Conservation (phyloP, 768 basidiomycete genomes). For the Auriscalpium vulgare region DNA sequence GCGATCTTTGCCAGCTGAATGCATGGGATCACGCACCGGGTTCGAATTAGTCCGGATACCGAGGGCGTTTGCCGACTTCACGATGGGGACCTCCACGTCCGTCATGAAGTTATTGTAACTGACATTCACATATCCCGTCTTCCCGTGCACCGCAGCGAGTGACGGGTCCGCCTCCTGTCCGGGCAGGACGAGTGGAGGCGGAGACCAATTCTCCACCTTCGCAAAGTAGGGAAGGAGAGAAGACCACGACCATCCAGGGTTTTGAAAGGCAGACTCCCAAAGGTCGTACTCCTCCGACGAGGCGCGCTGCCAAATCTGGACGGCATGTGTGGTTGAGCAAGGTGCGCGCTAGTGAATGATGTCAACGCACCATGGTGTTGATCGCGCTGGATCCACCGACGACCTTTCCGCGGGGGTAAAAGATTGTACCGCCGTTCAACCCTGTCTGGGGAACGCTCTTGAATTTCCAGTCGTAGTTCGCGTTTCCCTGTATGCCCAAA, state of each 20-base stretch:
- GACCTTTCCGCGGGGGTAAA: neutral
- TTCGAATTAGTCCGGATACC: neutral
- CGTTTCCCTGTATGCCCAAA: neutral
- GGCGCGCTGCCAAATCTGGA: neutral
- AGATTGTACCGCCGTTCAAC: neutral
- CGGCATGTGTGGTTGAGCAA: no score
- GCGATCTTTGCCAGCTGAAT: no score
- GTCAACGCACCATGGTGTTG: no score
- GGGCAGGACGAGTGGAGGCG: neutral
- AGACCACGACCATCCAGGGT: neutral
- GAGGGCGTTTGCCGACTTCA: neutral
- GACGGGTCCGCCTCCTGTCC: neutral
- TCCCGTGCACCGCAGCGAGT: neutral
- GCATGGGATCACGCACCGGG: neutral
- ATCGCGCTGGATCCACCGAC: no score
- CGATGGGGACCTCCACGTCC: neutral
- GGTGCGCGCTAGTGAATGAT: no score
- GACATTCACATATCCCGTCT: neutral
- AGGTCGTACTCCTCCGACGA: neutral
- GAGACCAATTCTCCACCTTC: neutral
- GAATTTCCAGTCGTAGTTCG: neutral
- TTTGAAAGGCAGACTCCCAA: neutral
- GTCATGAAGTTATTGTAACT: neutral
- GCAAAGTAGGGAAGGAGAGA: neutral
- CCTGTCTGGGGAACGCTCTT: neutral